Evolutionary conservation across 495 filamentous ascomycete species (phyloP).

Genomic region (Talaromyces proteolyticus): DNA sequence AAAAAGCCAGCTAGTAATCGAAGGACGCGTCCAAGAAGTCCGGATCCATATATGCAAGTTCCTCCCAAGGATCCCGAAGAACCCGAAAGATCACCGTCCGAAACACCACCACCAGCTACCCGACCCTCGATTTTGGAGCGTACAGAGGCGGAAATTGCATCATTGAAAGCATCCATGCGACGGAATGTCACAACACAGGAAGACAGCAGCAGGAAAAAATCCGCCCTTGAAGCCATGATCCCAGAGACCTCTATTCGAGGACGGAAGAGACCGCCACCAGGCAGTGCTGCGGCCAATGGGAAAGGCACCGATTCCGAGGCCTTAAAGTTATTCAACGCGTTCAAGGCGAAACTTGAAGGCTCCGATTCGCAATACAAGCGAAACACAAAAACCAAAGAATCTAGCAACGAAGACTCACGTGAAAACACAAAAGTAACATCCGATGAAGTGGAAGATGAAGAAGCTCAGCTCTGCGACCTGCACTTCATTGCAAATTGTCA

Average conservation of each 20-base stretch:
- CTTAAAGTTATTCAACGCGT: slow-evolving; percentile 65
- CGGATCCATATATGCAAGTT: slow-evolving; percentile 35
- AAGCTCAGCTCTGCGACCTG: slow-evolving; percentile 73
- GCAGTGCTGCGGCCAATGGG: slow-evolving; percentile 24
- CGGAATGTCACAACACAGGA: slow-evolving; percentile 58
- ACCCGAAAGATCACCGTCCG: slow-evolving; percentile 40
- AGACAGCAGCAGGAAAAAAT: slow-evolving; percentile 56
- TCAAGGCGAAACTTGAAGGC: slow-evolving; percentile 70
- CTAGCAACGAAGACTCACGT: neutral
- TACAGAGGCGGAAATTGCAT: slow-evolving; percentile 88
- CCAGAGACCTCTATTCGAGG: slow-evolving; percentile 74
- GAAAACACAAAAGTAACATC: slow-evolving; percentile 22
- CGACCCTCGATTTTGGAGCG: slow-evolving; percentile 60
- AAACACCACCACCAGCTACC: slow-evolving; percentile 30
- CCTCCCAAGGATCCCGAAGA: slow-evolving; percentile 43
- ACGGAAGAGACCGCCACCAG: slow-evolving; percentile 65
- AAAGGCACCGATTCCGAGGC: slow-evolving; percentile 53
- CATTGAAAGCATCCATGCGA: slow-evolving; percentile 88
- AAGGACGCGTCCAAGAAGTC: slow-evolving; percentile 23
- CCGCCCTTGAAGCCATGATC: slow-evolving; percentile 73
- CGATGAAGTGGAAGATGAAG: slow-evolving; percentile 52
- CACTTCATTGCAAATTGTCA: slow-evolving; percentile 93
- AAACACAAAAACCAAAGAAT: slow-evolving; percentile 16
- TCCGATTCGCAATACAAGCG: slow-evolving; percentile 32
- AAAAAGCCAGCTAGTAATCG: slow-evolving; percentile 16